Evolutionary conservation across 371 early-diverging fungal genomes (phyloP), one percentile per base, ranked within the genome.

Genomic region (Rhizomucor pusillus): DNA sequence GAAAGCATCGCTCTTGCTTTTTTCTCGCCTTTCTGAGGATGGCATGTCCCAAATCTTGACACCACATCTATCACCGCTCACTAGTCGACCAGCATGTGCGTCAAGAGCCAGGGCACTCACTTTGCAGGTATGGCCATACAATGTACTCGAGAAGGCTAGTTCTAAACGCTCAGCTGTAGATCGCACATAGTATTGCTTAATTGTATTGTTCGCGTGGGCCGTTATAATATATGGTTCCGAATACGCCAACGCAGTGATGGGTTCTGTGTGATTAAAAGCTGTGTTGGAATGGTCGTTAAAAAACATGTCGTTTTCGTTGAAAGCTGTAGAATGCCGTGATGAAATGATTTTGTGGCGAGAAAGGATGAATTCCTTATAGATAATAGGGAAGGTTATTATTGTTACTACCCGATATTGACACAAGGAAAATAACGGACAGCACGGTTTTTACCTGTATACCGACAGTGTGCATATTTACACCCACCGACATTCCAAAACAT

Each of bases 141-240:
- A 43, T 20, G 65, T 77, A 14, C 62, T 59, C 14, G 62, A 41
- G 51, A 67, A 75, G 11, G 10, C 25, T 9, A 77, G 50, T 18
- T 65, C 66, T 9, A 77, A 22, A n/a, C 39, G 43, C 1, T 52
- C 37, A 1, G 56, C 39, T 7, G 58, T 37, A 14, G 47, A 40
- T 9, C 36, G 18, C 1, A 79, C 56, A 3, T 56, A 53, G 41
- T 75, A 80, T 16, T 77, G 69, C 50, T 73, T 71, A 50, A 80
- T 72, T 10, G 78, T 80, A 18, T 80, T 80, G 39, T 80, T 75
- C 7, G 68, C 48, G 53, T 80, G 76, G 3, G 76, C 70, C n/a
- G 75, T 77, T 10, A 72, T 65, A 1, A 80, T 53, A 41, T 69
- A 65, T 9, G 78, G 74, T 16, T 60, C 50, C 2, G 73, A 65